Evolutionary conservation across 2,329 filamentous ascomycete genomes (phyloP), one percentile per base, ranked within the genome.

Genomic region (Penicillium sp.): DNA sequence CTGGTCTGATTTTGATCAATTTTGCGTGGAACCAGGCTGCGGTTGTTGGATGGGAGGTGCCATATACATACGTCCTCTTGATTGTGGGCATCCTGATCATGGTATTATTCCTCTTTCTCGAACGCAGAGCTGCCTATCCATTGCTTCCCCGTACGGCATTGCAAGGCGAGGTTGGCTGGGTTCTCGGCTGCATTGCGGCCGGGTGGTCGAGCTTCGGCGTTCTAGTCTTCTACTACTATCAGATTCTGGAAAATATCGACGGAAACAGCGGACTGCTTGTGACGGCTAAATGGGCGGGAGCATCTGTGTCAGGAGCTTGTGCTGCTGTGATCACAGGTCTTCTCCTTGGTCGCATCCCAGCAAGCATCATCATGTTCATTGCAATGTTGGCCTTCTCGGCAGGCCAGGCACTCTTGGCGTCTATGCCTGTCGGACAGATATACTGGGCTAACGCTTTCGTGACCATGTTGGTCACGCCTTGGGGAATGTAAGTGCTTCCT

Each of bases 21-120:
- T 82, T 87, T 57, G 79, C 82, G 0, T 86, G 81, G 80, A 86
- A 83, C 51, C 81, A 87, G 59, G 81, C 79, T 0, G 75, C 79
- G 0, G 70, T 80, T 0, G 78, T 75, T 3, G 81, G 81, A 1
- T 86, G 82, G 82, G 56, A 67, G 0, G 69, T 72, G 6, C 70
- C 79, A 0, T 81, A 81, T 48, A 73, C 82, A 8, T 78, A 80
- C 49, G 69, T 76, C 0, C 66, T 79, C 0, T 68, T 88, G 1
- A 77, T 85, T 28, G 52, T 84, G 2, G 82, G 83, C 0, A 52
- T 81, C 1, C 23, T 82, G 0, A 65, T 84, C 1, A 64, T 83
- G 1, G 68, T 63, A 0, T 54, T 74, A 1, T 88, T 88, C 58
- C 71, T 79, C 24, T 76, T 75, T 64, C 59, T 78, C 46, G 74